A percentile compares a stretch with the other conserved stretches of the same genome.
Conservation (phyloP, 352 stramenopile species). For the Aphanomyces cochlioides region DNA sequence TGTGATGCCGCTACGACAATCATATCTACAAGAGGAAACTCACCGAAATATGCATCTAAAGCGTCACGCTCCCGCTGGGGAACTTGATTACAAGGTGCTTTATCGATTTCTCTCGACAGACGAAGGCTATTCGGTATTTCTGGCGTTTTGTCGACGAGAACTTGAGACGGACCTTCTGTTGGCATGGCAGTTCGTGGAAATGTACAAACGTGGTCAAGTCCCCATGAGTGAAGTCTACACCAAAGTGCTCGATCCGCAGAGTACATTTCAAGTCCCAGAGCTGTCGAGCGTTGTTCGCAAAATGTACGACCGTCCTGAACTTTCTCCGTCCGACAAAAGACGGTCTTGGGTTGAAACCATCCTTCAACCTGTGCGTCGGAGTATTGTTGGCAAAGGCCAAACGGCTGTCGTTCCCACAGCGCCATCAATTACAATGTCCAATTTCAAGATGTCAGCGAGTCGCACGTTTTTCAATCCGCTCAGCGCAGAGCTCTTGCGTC, state of each 20-base stretch:
- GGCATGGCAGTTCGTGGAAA: constrained; percentile 22
- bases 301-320: constrained; percentile 2
- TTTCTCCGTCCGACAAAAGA: not conserved
- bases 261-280: constrained; percentile 2
- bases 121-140: constrained; percentile 9
- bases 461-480: constrained; percentile 23
- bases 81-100: constrained; percentile 28
- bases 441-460: too few relatives aligned
- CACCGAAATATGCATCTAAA: constrained; percentile 12
- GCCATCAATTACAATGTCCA: too few relatives aligned
- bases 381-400: too few relatives aligned
- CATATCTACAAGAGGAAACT: constrained; percentile 21
- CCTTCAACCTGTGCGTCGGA: not conserved
- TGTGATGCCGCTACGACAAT: constrained; percentile 3
- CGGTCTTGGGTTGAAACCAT: not conserved
- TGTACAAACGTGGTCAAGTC: constrained; percentile 14
- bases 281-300: not conserved
- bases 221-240: constrained; percentile 19
- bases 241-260: not conserved
- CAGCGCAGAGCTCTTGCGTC: constrained; percentile 23
- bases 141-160: constrained; percentile 20
- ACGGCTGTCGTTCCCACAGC: too few relatives aligned
- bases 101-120: constrained; percentile 24
- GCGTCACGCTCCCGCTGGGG: constrained; percentile 6
- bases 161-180: constrained; percentile 15